phyloP scores from a whole-genome alignment of 140 eudicot species.

The Stevia rebaudiana region DNA sequence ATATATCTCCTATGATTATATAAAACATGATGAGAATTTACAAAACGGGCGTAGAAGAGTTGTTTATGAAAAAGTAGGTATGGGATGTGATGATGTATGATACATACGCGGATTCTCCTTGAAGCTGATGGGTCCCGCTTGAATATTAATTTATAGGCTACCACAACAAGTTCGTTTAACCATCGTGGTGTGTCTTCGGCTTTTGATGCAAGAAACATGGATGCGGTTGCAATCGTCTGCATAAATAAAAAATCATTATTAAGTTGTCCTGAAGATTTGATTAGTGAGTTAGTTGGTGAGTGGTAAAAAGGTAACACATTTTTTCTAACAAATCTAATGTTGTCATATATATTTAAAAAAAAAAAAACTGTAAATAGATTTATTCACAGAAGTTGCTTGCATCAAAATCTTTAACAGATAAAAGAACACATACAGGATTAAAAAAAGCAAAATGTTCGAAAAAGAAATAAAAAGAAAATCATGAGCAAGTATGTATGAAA shows the following conservation, averaged over 20 bases:
- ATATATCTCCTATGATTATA: slow-evolving; percentile 51
- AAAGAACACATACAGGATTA: not conserved
- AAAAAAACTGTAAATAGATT: not conserved
- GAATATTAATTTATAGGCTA: slow-evolving; percentile 51
- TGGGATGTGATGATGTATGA: slow-evolving; percentile 1
- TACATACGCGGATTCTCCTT: slow-evolving; percentile 58
- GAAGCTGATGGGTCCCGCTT: slow-evolving; percentile 67
- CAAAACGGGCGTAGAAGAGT: not conserved
- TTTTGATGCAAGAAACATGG: slow-evolving; percentile 82
- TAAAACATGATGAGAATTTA: slow-evolving; percentile 10
- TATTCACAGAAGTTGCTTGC: too few relatives aligned
- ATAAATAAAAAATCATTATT: slow-evolving; percentile 26
- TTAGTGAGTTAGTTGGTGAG: not conserved
- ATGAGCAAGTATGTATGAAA: not conserved
- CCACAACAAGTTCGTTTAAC: slow-evolving; percentile 46
- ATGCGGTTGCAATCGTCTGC: slow-evolving; percentile 64
- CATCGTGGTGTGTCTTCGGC: slow-evolving; percentile 65
- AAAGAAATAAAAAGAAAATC: not conserved
- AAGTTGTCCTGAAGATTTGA: slow-evolving; percentile 8
- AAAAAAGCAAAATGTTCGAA: not conserved
- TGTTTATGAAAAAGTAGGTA: not conserved
- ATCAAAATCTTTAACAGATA: not conserved
- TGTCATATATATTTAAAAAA: not conserved
- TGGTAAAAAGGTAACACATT: not conserved
- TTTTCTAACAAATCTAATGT: not conserved